Conservation (phyloP, 2,329 filamentous ascomycete genomes). For the Epicoccum nigrum region DNA sequence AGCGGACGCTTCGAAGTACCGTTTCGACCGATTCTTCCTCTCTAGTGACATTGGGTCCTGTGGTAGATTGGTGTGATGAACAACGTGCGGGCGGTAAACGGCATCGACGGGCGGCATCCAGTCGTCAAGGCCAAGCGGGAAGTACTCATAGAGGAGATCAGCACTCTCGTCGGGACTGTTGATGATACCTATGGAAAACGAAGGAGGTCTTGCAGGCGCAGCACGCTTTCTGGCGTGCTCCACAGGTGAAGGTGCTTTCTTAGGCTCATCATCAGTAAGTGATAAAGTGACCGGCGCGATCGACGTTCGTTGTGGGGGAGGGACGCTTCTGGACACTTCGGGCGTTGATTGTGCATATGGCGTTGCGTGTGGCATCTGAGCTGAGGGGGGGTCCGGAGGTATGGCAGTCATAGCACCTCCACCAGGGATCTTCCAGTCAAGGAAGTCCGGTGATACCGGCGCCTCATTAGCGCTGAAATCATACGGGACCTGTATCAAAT, state of each 20-base stretch:
- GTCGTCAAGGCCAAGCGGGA: conserved; percentile 87
- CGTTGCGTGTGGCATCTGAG: conserved; percentile 40
- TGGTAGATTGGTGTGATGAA: conserved; percentile 76
- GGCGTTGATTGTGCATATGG: conserved; percentile 61
- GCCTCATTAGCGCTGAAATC: conserved; percentile 51
- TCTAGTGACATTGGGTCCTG: conserved; percentile 54
- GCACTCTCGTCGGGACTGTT: conserved; percentile 75
- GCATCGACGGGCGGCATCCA: conserved; percentile 92
- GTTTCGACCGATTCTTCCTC: conserved; percentile 53
- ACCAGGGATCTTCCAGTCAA: conserved; percentile 53
- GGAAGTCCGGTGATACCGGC: conserved; percentile 50
- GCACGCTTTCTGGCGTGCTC: conserved; percentile 43
- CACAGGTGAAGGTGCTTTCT: conserved; percentile 46
- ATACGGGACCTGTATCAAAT: conserved; percentile 50
- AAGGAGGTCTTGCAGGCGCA: conserved; percentile 52
- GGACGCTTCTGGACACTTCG: conserved; percentile 52
- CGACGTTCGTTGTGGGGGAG: conserved; percentile 48
- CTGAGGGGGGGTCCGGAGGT: conserved; percentile 47
- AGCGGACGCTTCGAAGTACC: conserved; percentile 55
- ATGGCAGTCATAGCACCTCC: conserved; percentile 52
- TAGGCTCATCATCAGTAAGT: conserved; percentile 61
- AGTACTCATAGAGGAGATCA: conserved; percentile 92
- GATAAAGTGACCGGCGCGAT: conserved; percentile 61
- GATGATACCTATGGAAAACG: conserved; percentile 56
- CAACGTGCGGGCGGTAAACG: conserved; percentile 88